A percentile compares a stretch with the other conserved stretches of the same genome.
phyloP scores from a whole-genome alignment of 75 land plant species.

The Pinus albicaulis region DNA sequence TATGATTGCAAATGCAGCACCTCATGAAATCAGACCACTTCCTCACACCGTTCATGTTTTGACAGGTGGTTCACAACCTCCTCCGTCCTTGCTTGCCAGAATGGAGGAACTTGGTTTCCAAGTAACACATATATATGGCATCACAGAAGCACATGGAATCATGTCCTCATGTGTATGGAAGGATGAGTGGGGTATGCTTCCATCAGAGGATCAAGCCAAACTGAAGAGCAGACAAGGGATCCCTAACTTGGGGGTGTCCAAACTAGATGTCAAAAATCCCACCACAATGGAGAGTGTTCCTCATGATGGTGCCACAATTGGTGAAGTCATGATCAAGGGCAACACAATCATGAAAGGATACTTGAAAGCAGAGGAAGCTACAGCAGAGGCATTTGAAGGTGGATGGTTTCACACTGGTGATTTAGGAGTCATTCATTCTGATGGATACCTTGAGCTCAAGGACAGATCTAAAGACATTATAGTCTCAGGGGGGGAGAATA shows the following conservation, averaged over 20 bases:
- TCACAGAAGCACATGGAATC: conserved; percentile 82
- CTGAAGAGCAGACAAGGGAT: conserved; percentile 44
- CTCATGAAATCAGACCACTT: conserved; percentile 30
- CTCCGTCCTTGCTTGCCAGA: conserved; percentile 41
- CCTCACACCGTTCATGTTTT: conserved; percentile 49
- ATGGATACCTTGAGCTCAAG: conserved; percentile 67
- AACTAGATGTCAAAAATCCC: conserved; percentile 52
- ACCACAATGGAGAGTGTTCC: conserved; percentile 64
- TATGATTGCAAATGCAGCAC: conserved; percentile 41
- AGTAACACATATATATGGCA: conserved; percentile 63
- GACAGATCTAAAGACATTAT: conserved; percentile 77
- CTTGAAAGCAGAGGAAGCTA: conserved; percentile 51
- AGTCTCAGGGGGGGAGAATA: conserved; percentile 88
- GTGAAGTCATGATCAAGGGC: conserved; percentile 81
- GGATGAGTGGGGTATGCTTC: conserved; percentile 69
- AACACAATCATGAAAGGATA: conserved; percentile 82
- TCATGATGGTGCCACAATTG: conserved; percentile 60
- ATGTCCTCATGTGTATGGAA: conserved; percentile 64
- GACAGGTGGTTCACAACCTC: conserved; percentile 77
- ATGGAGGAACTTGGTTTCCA: conserved; percentile 71
- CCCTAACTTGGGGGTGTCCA: conserved; percentile 48
- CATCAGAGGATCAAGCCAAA: conserved; percentile 12
- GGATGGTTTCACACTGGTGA: conserved; percentile 88
- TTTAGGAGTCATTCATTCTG: conserved; percentile 69
- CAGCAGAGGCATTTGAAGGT: conserved; percentile 54